Evolutionary conservation across 163 green algal genomes (phyloP).

Genomic region (Scenedesmus sp.): DNA sequence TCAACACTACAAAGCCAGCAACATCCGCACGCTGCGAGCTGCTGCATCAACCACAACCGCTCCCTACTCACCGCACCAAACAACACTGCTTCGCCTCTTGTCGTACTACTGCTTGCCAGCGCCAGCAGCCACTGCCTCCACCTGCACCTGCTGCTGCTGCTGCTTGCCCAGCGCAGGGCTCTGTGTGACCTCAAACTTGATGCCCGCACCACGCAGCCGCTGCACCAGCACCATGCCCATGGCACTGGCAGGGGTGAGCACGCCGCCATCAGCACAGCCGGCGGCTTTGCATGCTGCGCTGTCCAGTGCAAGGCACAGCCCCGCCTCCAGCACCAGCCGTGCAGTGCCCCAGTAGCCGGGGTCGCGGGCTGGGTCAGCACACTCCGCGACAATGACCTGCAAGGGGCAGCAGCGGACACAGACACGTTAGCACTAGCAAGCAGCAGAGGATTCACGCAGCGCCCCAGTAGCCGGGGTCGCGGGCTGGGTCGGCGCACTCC

Average conservation of each 20-base stretch:
- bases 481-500: too few species aligned
- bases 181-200: conserved; percentile 66
- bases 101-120: not conserved
- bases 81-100: too few species aligned
- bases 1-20: too few species aligned
- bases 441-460: too few species aligned
- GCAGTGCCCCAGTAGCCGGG: conserved; percentile 76
- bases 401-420: not conserved
- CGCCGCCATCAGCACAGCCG: conserved; percentile 57
- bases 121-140: not conserved
- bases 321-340: conserved; percentile 87
- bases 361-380: conserved; percentile 49
- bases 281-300: conserved; percentile 53
- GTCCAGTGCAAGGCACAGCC: conserved; percentile 79
- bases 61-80: too few species aligned
- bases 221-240: conserved; percentile 80
- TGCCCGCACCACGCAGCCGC: conserved; percentile 71
- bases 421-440: not conserved
- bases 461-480: too few species aligned
- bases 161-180: conserved; percentile 21
- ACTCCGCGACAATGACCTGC: conserved; percentile 40
- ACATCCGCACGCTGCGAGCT: not conserved
- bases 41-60: too few species aligned
- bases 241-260: conserved; percentile 84
- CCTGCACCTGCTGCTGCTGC: not conserved